Evolutionary conservation across 768 basidiomycete genomes (phyloP).

Genomic region (Chalciporus pseudorubinellus): DNA sequence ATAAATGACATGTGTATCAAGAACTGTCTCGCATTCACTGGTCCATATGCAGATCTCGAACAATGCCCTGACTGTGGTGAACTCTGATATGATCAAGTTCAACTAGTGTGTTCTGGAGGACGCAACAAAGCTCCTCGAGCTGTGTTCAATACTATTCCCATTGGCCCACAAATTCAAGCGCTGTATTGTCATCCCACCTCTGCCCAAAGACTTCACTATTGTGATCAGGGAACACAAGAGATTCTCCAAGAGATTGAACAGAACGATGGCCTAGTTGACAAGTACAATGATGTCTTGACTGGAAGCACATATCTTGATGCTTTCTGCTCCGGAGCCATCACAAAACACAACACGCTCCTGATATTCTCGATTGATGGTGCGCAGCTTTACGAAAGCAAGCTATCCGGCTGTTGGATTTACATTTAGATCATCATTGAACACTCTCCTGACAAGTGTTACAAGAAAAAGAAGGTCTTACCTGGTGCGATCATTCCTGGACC

Average conservation of each 20-base stretch:
- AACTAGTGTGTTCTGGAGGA: neutral
- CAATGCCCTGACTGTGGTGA: slow-evolving; percentile 33
- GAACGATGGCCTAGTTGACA: no score
- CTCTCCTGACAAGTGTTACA: neutral
- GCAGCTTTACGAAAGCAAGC: neutral
- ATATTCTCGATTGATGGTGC: neutral
- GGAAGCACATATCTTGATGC: no score
- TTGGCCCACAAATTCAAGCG: no score
- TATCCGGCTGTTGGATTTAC: neutral
- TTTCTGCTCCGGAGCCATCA: no score
- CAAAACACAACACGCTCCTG: neutral
- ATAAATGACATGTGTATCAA: slow-evolving; percentile 15
- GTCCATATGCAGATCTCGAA: slow-evolving; percentile 16
- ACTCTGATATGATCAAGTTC: slow-evolving; percentile 22
- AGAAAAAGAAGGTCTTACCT: neutral
- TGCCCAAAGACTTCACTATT: no score
- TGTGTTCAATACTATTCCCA: no score
- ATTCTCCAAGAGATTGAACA: no score
- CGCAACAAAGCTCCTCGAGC: no score
- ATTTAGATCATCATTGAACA: neutral
- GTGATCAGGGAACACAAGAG: no score
- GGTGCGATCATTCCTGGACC: slow-evolving; percentile 1
- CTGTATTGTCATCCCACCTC: no score
- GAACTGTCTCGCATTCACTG: slow-evolving; percentile 10
- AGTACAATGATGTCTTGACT: no score